A percentile compares a stretch with the other conserved stretches of the same genome.
These are phyloP conservation scores for Podosphaera fusca DNA, from an alignment of 2,329 filamentous ascomycete species.

Conservation along the genomic window DNA sequence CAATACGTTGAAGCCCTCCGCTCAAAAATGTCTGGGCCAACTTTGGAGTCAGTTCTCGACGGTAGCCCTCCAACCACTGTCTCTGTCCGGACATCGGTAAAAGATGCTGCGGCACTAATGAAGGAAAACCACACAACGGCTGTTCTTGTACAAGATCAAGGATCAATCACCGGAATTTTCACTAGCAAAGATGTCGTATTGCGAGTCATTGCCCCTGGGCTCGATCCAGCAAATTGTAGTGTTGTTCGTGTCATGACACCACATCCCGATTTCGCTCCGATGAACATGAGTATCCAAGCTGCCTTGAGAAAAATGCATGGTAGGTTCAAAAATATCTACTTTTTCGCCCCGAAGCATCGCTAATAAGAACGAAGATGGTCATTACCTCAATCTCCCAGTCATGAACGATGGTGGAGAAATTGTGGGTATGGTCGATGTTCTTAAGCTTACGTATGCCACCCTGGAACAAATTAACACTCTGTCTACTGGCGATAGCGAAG, in stretches of 20 bases:
- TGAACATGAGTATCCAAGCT: slow-evolving; percentile 98
- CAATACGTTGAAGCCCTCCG: slow-evolving; percentile 94
- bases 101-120: slow-evolving; percentile 87
- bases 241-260: slow-evolving; percentile 98
- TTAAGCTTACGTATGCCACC: slow-evolving; percentile 94
- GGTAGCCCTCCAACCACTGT: slow-evolving; percentile 85
- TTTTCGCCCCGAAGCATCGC: slow-evolving; percentile 4
- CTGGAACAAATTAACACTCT: slow-evolving; percentile 96
- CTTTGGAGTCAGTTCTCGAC: slow-evolving; percentile 79
- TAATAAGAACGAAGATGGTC: slow-evolving; percentile 43
- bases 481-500: slow-evolving; percentile 68
- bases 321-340: slow-evolving; percentile 22
- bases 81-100: slow-evolving; percentile 85
- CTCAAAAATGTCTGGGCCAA: slow-evolving; percentile 93
- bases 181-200: slow-evolving; percentile 98
- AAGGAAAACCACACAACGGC: slow-evolving; percentile 98
- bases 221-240: slow-evolving; percentile 86
- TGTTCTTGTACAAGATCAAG: slow-evolving; percentile 85
- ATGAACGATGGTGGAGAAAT: slow-evolving; percentile 97
- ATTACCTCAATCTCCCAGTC: slow-evolving; percentile 92
- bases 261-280: slow-evolving; percentile 92
- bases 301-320: slow-evolving; percentile 98
- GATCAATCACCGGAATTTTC: slow-evolving; percentile 94
- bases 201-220: slow-evolving; percentile 85
- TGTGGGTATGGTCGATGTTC: slow-evolving; percentile 96